These are phyloP conservation scores for Artemisia tridentata DNA, from an alignment of 129 eudicot species.

Conservation along the genomic window DNA sequence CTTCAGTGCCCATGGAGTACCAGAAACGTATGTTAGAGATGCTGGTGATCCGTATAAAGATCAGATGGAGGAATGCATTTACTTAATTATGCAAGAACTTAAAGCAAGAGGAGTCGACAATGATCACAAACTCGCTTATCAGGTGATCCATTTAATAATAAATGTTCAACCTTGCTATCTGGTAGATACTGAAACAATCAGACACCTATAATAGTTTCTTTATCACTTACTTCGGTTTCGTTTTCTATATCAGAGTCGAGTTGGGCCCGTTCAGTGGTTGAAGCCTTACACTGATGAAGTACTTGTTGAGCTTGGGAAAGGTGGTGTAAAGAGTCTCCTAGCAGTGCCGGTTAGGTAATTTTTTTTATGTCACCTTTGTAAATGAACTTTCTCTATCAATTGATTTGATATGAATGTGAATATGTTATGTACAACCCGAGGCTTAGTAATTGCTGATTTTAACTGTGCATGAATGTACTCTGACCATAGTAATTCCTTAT, in stretches of 20 bases:
- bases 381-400: not conserved
- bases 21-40: conserved; percentile 74
- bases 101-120: conserved; percentile 74
- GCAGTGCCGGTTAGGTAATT: conserved; percentile 92
- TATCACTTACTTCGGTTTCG: not conserved
- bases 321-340: conserved; percentile 82
- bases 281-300: conserved; percentile 99
- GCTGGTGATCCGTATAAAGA: conserved; percentile 98
- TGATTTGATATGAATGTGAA: not conserved
- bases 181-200: not conserved
- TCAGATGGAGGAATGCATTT: conserved; percentile 93
- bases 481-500: not conserved
- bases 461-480: not conserved
- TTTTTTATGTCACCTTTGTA: not conserved
- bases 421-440: not conserved
- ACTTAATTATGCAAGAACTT: conserved; percentile 80
- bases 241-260: conserved; percentile 70
- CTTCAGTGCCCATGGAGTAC: conserved; percentile 98
- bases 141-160: conserved; percentile 45
- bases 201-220: conserved; percentile 11
- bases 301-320: conserved; percentile 85
- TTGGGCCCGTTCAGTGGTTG: conserved; percentile 96
- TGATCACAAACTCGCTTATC: conserved; percentile 76
- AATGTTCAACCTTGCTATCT: not conserved
- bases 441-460: not conserved